Base-by-base conservation (phyloP, 768 basidiomycete species). In the Coprinopsis sp. region DNA sequence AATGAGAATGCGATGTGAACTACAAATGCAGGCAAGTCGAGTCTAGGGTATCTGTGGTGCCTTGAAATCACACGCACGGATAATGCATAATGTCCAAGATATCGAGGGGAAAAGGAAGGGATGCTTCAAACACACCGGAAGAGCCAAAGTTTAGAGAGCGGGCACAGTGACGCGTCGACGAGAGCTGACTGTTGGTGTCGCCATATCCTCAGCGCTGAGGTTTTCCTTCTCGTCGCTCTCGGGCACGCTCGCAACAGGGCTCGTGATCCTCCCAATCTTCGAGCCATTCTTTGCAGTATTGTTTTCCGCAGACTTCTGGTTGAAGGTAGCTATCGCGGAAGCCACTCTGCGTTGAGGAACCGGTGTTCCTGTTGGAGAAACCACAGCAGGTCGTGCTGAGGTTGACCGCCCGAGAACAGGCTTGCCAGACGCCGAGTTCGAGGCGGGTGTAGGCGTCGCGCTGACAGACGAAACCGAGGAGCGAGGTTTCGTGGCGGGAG, bases 141-240 rank as follows among this genome's bases (percentile, higher is more conserved):
- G 41, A 55, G 23, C 7, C 8, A 18, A 18, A 28, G 4, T 42
- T 29, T 31, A 31, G 8, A n/a, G 30, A 4, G 33, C 34, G 22
- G 47, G 47, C 11, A 49, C 48, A 33, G 34, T 11, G 43, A 55
- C 68, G 46, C 64, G 63, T 51, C 63, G 59, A 49, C 58, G 61
- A 6, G 59, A n/a, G 21, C 39, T 41, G 3, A 18, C 4, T 21
- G 19, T 34, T 28, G 53, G 28, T 37, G 22, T 37, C 30, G 25
- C 48, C n/a, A 44, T n/a, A n/a, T n/a, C n/a, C 27, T 33, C 51
- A 14, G 50, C 55, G 39, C 68, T 67, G 45, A 76, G 58, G 52
- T 84, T 84, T 64, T 82, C 81, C 64, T 82, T 84, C 58, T 82
- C 81, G 44, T 76, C 73, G 27, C 64, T 55, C 59, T 76, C 74